Conservation (phyloP, 2,329 filamentous ascomycete species). For the Cytospora schulzeri region DNA sequence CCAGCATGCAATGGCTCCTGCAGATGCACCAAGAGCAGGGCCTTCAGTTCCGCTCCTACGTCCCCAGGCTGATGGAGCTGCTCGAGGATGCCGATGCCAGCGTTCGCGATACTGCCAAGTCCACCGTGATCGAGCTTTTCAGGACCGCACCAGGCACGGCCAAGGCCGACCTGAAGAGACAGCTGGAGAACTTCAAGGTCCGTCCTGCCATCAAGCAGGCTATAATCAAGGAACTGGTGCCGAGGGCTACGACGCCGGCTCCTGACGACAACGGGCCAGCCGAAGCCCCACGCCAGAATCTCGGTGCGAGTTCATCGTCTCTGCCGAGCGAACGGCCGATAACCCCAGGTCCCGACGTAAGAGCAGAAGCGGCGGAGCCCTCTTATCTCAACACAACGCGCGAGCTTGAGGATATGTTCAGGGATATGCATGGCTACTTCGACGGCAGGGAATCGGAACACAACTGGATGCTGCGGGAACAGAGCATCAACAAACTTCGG, state of each 20-base stretch:
- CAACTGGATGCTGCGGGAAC: constrained; percentile 88
- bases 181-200: constrained; percentile 81
- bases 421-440: constrained; percentile 78
- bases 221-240: constrained; percentile 74
- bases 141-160: constrained; percentile 77
- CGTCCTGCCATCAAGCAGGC: constrained; percentile 82
- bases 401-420: constrained; percentile 86
- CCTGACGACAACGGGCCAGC: constrained; percentile 16
- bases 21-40: constrained; percentile 82
- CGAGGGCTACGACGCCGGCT: constrained; percentile 39
- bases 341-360: constrained; percentile 66
- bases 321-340: constrained; percentile 56
- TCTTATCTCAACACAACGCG: constrained; percentile 80
- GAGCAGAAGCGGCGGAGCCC: constrained; percentile 73
- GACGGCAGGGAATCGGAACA: constrained; percentile 88
- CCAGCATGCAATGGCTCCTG: constrained; percentile 81
- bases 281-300: constrained; percentile 43
- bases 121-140: constrained; percentile 84
- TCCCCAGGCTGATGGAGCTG: constrained; percentile 79
- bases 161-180: constrained; percentile 85
- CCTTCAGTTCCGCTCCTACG: constrained; percentile 80
- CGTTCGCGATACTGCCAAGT: constrained; percentile 83
- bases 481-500: constrained; percentile 75
- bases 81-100: constrained; percentile 88
- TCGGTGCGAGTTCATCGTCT: constrained; percentile 57